Base-by-base conservation (phyloP, 306 rosid species). In the Senna tora region DNA sequence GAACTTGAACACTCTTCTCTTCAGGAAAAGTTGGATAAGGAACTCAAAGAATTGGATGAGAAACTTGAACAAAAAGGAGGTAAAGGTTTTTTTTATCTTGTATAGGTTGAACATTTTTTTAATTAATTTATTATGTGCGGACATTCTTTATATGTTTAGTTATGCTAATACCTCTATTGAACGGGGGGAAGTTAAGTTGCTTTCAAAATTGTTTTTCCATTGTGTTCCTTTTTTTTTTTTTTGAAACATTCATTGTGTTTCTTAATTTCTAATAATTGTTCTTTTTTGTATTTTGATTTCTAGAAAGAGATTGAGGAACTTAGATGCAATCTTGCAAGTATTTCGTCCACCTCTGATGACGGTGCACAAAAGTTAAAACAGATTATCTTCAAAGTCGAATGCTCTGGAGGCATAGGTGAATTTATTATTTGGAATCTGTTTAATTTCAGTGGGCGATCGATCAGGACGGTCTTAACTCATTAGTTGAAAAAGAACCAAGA, bases 291-390 rank as follows among this genome's bases (percentile, higher is more conserved):
- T 66, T 58, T 80, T 65, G 84, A 52, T 65, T 76, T 68, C 38
- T 76, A 95, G 99, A 91, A 80, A 86, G 97, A 91, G 85, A 95
- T 95, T 64, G 97, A 91, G 55, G 84, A 83, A 7, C 87, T 89
- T 73, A 84, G 79, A 71, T 74, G 69, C 43, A 95, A 89, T 75
- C 88, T 91, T 76, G 39, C 86, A 65, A 79, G 78, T 76, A 89
- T 95, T 73, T 84, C 97, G 62, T 86, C 90, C 63, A 81, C 86
- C 59, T 77, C 96, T 46, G 97, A 85, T 68, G 99, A 91, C n/a
- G 93, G 96, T 14, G 84, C 93, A 65, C 92, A 85, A 80, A 95
- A 84, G 82, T 74, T 91, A 67, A 95, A 91, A 89, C 91, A 89
- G 89, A 86, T 68, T 88, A 91, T 82, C 89, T 95, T 78, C 96